Base-by-base conservation (phyloP, 768 basidiomycete genomes). In the Mrakia frigida region DNA sequence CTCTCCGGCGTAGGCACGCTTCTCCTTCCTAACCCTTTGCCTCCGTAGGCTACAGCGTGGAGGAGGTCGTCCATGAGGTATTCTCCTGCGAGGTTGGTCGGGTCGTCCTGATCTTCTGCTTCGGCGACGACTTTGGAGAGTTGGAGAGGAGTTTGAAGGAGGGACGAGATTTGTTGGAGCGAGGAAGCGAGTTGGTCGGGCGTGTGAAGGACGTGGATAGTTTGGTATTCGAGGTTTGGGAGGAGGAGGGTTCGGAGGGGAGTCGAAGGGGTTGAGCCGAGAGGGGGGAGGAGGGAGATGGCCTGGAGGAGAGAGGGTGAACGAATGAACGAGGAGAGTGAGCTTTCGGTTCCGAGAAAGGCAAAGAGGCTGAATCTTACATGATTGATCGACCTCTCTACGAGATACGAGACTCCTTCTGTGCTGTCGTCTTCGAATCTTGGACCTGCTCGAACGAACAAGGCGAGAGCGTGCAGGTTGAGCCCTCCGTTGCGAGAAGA, bases 211-310 rank as follows among this genome's bases (percentile, higher is more conserved):
- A 68, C 39, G 35, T 68, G 65, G 13, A 68, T 18, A 5, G 65
- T 68, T 41, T 68, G 65, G 65, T 68, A 68, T n/a, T 68, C 65
- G 37, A 68, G 65, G 39, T 68, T 68, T 14, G 65, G 65, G 65
- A 68, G 35, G 37, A 68, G 65, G 18, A 39, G 35, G 25, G 39
- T 35, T 39, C 35, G 65, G 39, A 41, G 35, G 25, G 39, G 65
- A 3, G 63, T 37, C 3, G 65, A 39, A n/a, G n/a, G n/a, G 35
- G 65, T 13, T 1, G 14, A 25, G 25, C 9, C 18, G 35, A n/a
- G n/a, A n/a, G 65, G 35, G 25, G 65, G 35, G 5, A 37, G 18
- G 37, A 68, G 65, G 37, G 35, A n/a, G 37, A 41, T 25, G 37
- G 65, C 33, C 65, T 68, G 21, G 11, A 25, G 9, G 25, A n/a